Conservation (phyloP, 345 rosid species). For the Rhodamnia argentea region DNA sequence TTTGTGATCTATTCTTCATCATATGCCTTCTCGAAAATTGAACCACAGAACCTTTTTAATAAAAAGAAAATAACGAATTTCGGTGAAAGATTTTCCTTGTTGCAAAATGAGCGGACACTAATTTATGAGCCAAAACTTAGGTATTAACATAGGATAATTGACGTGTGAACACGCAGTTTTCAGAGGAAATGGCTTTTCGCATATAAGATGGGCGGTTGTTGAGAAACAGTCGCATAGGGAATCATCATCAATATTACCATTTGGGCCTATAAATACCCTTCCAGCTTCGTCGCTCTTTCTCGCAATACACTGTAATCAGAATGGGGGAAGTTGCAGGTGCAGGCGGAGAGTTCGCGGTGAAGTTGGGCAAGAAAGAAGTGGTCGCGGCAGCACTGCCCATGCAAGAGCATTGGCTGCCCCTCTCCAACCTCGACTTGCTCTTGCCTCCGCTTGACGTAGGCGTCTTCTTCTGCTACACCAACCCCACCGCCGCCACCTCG, state of each 20-base stretch:
- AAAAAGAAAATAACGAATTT: no score
- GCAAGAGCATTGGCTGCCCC: conserved; percentile 73
- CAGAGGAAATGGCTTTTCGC: neutral
- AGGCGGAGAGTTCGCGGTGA: neutral
- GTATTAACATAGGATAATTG: no score
- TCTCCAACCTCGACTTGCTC: conserved; percentile 79
- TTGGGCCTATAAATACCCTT: neutral
- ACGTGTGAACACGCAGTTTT: neutral
- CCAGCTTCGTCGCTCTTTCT: neutral
- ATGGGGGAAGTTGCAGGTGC: neutral
- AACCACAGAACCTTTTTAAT: no score
- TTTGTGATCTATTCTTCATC: no score
- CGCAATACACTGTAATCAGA: neutral
- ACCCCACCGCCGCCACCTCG: neutral
- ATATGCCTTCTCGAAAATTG: no score
- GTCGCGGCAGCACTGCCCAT: conserved; percentile 58
- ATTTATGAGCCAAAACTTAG: no score
- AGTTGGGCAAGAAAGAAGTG: conserved; percentile 35
- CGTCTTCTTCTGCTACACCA: conserved; percentile 60
- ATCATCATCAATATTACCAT: no score
- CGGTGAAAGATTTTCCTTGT: no score
- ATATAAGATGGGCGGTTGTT: no score
- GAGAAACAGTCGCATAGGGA: neutral
- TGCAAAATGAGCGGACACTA: no score
- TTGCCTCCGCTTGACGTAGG: conserved; percentile 57